A percentile compares a stretch with the other conserved stretches of the same genome.
Conservation (phyloP, 2,329 filamentous ascomycete species). For the Penicillium griseofulvum region DNA sequence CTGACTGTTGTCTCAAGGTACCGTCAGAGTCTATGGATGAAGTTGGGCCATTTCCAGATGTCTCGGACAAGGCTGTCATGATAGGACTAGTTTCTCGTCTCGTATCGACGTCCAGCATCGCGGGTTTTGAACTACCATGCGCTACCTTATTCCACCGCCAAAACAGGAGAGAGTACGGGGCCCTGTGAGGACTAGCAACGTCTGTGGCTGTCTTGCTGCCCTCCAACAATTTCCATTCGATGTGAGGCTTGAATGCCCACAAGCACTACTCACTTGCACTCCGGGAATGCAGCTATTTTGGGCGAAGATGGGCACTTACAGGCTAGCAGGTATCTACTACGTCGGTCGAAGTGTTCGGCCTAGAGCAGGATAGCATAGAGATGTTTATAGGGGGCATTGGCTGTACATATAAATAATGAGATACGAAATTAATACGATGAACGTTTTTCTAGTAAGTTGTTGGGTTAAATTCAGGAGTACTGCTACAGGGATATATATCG, state of each 20-base stretch:
- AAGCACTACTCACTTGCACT: background rate
- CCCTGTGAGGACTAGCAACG: background rate
- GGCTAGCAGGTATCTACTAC: background rate
- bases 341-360: background rate
- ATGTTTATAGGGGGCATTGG: background rate
- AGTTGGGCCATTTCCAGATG: background rate
- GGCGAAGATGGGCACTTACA: background rate
- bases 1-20: conserved; percentile 2
- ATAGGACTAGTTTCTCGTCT: background rate
- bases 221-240: background rate
- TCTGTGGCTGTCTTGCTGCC: background rate
- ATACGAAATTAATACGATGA: background rate
- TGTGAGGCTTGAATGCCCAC: background rate
- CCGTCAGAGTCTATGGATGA: conserved; percentile 9
- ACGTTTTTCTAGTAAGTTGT: background rate
- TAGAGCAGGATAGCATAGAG: background rate
- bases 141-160: background rate
- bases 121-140: background rate
- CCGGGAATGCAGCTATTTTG: background rate
- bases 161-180: background rate
- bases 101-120: background rate
- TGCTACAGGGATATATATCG: background rate
- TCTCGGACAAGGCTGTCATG: background rate
- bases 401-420: background rate
- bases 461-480: background rate